Evolutionary conservation across 73 alveolate species (phyloP).

Genomic region (Uronychia setigera): DNA sequence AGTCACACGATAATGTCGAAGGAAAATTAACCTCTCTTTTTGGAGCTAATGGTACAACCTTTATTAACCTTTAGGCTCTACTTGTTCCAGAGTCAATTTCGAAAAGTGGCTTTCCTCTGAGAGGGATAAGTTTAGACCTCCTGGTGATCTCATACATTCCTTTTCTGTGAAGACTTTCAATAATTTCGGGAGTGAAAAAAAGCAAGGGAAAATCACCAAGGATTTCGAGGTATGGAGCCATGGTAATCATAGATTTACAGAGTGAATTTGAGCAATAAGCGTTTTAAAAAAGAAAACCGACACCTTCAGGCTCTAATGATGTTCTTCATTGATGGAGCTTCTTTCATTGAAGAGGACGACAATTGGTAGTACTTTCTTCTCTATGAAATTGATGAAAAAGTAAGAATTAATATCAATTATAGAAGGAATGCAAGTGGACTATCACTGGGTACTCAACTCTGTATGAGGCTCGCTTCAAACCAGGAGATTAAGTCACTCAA

Average conservation of each 20-base stretch:
- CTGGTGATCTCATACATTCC: not conserved
- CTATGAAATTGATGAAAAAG: slow-evolving; percentile 21
- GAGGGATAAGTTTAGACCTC: not conserved
- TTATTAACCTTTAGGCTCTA: not conserved
- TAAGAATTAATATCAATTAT: not conserved
- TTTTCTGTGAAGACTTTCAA: not conserved
- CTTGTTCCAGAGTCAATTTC: not conserved
- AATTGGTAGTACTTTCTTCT: slow-evolving; percentile 49
- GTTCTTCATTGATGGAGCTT: slow-evolving; percentile 68
- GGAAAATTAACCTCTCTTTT: no score
- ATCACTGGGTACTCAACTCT: not conserved
- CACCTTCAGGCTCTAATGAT: slow-evolving; percentile 57
- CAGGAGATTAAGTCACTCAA: not conserved
- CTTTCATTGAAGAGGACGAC: slow-evolving; percentile 39
- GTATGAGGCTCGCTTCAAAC: slow-evolving; percentile 4
- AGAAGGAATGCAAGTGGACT: not conserved
- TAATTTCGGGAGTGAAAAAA: not conserved
- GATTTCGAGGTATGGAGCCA: not conserved
- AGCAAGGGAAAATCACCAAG: no score
- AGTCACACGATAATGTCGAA: no score
- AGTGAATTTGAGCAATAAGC: slow-evolving; percentile 11
- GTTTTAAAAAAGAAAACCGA: slow-evolving; percentile 14
- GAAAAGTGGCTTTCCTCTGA: not conserved
- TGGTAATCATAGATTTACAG: slow-evolving; percentile 3
- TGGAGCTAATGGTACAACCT: no score